These are phyloP conservation scores for Dictyostelium brefeldianum DNA, from an alignment of 78 protist genomes.

Conservation along the genomic window DNA sequence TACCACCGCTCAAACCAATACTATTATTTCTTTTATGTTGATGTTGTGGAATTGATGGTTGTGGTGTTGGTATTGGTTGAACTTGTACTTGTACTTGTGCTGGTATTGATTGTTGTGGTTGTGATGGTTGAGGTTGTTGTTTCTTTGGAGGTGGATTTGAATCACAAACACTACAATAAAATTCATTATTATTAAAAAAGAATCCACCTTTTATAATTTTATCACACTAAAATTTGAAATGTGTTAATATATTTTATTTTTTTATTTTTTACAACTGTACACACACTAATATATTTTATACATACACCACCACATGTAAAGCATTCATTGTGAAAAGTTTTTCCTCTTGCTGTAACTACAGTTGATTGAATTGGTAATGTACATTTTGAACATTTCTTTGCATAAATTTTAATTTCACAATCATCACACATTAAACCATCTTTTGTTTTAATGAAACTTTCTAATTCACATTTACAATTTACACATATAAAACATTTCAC, in stretches of 20 bases:
- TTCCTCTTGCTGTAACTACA: slow-evolving; percentile 44
- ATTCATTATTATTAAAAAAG: slow-evolving; percentile 15
- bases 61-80: not conserved
- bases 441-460: slow-evolving; percentile 25
- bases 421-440: slow-evolving; percentile 54
- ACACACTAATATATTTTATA: not conserved
- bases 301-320: slow-evolving; percentile 47
- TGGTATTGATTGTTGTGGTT: not conserved
- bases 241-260: not conserved
- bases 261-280: too few relatives aligned
- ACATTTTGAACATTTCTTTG: slow-evolving; percentile 58
- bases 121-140: not conserved
- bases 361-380: slow-evolving; percentile 41
- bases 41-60: not conserved
- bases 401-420: slow-evolving; percentile 30
- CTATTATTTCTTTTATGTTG: not conserved
- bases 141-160: slow-evolving; percentile 2
- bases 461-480: slow-evolving; percentile 21
- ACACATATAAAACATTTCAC: slow-evolving; percentile 61
- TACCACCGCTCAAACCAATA: not conserved
- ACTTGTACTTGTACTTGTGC: too few relatives aligned
- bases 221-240: slow-evolving; percentile 7
- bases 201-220: slow-evolving; percentile 42
- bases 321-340: slow-evolving; percentile 52
- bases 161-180: slow-evolving; percentile 45